Conservation (phyloP, 1,139 yeast genomes). For the Schizosaccharomyces versatilis region DNA sequence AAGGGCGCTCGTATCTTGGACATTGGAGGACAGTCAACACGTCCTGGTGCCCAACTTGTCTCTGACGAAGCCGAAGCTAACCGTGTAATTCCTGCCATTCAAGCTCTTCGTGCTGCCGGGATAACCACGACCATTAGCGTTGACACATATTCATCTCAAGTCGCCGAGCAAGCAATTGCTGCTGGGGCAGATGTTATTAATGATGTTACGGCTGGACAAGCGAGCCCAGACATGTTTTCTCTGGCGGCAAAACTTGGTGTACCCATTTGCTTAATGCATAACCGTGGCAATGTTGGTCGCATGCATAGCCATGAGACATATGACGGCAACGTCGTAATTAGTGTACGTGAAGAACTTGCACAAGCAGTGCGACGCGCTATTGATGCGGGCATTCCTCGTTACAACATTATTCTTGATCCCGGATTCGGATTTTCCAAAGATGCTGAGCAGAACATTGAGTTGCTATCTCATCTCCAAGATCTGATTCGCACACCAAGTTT, state of each 20-base stretch:
- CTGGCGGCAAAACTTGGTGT: conserved; percentile 43
- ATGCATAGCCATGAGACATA: conserved; percentile 48
- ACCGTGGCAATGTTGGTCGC: conserved; percentile 58
- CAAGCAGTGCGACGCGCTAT: conserved; percentile 35
- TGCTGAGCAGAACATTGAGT: conserved; percentile 39
- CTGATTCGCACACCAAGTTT: conserved; percentile 20
- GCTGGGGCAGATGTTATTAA: conserved; percentile 88
- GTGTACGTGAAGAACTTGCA: conserved; percentile 46
- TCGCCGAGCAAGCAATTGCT: conserved; percentile 44
- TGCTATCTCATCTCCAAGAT: conserved; percentile 31
- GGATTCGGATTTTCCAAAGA: conserved; percentile 87
- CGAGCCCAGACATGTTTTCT: conserved; percentile 41
- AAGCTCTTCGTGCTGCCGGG: conserved; percentile 34
- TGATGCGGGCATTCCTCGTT: conserved; percentile 44
- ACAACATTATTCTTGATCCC: conserved; percentile 87
- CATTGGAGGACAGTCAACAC: conserved; percentile 81
- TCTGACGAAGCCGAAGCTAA: conserved; percentile 29
- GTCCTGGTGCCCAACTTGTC: conserved; percentile 55
- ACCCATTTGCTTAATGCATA: conserved; percentile 66
- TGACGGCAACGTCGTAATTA: conserved; percentile 21
- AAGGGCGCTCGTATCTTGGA: conserved; percentile 54
- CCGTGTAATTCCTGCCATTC: conserved; percentile 50
- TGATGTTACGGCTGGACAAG: conserved; percentile 68
- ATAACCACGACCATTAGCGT: conserved; percentile 38
- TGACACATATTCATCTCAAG: conserved; percentile 61